Evolutionary conservation across 768 basidiomycete genomes (phyloP), one percentile per base, ranked within the genome.

Genomic region (Lentinus tigrinus): DNA sequence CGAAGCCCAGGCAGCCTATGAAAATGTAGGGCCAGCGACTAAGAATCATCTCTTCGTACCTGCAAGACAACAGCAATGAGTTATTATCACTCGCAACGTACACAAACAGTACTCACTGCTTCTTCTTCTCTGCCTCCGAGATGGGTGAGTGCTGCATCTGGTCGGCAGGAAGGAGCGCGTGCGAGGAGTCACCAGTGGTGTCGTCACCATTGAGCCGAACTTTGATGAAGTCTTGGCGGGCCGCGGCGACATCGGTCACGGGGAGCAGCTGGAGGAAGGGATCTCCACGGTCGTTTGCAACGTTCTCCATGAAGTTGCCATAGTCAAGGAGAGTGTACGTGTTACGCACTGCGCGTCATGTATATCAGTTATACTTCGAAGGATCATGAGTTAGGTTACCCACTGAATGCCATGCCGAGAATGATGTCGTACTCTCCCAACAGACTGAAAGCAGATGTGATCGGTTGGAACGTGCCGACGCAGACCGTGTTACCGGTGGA

Each of bases 401-500:
- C 63, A 87, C 87, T 70, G 73, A 89, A 89, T 9, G 82, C 78
- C 85, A 89, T 89, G 54, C 89, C 89, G 44, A 90, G 75, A 44
- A 90, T 80, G 68, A 86, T 79, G 65, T 89, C 88, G 60, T 78
- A 89, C 27, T n/a, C n/a, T n/a, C n/a, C n/a, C n/a, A n/a, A n/a
- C n/a, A n/a, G n/a, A n/a, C n/a, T n/a, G n/a, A n/a, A n/a, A n/a
- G n/a, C n/a, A n/a, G n/a, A n/a, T n/a, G n/a, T n/a, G n/a, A n/a
- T n/a, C 6, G 88, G 88, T 62, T 90, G 89, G 74, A 89, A 91
- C 88, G 76, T 61, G 26, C 81, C 79, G 7, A 75, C 57, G 61
- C 81, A 82, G 10, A 64, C 48, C 0, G 63, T 19, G 10, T 67
- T 44, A 19, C 73, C 74, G 8, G 63, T 56, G 2, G 55, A 23